Evolutionary conservation across 805 yeast genomes (phyloP), one percentile per base, ranked within the genome.

Genomic region (Candida lessepsii): DNA sequence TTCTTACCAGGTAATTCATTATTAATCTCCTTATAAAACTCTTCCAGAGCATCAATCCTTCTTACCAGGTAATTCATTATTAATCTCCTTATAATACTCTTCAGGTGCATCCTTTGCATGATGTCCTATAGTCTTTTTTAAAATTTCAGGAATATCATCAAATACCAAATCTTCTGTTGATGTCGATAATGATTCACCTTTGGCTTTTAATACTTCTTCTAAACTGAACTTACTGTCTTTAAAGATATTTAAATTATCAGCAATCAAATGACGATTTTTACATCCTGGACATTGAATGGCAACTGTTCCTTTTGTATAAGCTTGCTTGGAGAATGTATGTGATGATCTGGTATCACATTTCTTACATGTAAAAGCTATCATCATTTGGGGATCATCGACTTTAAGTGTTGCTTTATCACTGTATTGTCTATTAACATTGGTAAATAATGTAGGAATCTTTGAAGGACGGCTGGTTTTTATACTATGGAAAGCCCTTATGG

Each of bases 291-390:
- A 91, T 54, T 87, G 88, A 17, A 91, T 83, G 37, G 88, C 65
- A 3, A 91, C 96, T 0, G 96, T 82, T 1, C 98, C 98, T 8
- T 71, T 67, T 10, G 83, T 78, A 58, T 91, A 91, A 0, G 96
- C 90, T 62, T 91, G 98, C 50, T 90, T 90, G 5, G 96, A 84
- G 55, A 91, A 83, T n/a, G 83, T 75, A 56, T 91, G 98, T 3
- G 89, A 80, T 0, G 96, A 88, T 41, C 97, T 69, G 2, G 84
- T 77, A 33, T 78, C 73, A 63, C 98, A 91, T 49, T 80, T 78
- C 58, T 89, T 91, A 64, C 98, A 91, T 0, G 96, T 91, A 65
- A 91, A 90, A 0, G 96, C 91, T 16, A 91, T 75, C 83, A 88
- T 83, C 47, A 86, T 68, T 59, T 82, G 78, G 2, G 95, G 96